Percentiles rank a stretch among this genome's conserved stretches.
Conservation (phyloP, 2,329 filamentous ascomycete genomes). For the Penicillium sp. region DNA sequence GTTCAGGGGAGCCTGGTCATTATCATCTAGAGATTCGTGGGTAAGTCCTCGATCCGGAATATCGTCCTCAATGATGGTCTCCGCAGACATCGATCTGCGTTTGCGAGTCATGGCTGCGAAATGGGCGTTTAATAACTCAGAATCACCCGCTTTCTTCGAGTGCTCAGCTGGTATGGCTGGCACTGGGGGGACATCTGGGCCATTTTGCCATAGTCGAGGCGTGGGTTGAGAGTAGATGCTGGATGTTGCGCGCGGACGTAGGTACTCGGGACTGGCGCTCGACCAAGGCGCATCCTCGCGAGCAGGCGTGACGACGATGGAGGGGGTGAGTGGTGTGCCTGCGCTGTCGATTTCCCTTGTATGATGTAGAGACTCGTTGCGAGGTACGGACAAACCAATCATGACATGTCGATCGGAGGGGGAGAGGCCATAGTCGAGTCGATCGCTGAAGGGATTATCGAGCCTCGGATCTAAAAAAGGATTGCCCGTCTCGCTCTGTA, state of each 20-base stretch:
- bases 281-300: constrained; percentile 42
- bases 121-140: constrained; percentile 17
- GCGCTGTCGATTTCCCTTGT: constrained; percentile 31
- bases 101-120: constrained; percentile 25
- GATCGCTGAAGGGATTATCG: constrained; percentile 26
- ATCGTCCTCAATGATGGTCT: constrained; percentile 42
- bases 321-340: constrained; percentile 45
- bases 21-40: constrained; percentile 9
- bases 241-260: constrained; percentile 38
- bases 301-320: constrained; percentile 50
- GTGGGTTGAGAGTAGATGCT: constrained; percentile 49
- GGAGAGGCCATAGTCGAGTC: constrained; percentile 39
- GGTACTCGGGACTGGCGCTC: constrained; percentile 24
- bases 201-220: constrained; percentile 27
- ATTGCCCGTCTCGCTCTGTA: constrained; percentile 7
- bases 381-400: constrained; percentile 48
- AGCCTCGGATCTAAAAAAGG: constrained; percentile 19
- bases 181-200: constrained; percentile 40
- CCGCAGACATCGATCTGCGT: constrained; percentile 35
- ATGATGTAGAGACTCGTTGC: constrained; percentile 30
- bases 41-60: constrained; percentile 12
- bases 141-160: constrained; percentile 16
- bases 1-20: constrained; percentile 34
- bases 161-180: constrained; percentile 43
- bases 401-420: constrained; percentile 49